A percentile compares a stretch with the other conserved stretches of the same genome.
Evolutionary conservation across 768 basidiomycete species (phyloP).

Genomic region (Candolleomyces aberdarensis): DNA sequence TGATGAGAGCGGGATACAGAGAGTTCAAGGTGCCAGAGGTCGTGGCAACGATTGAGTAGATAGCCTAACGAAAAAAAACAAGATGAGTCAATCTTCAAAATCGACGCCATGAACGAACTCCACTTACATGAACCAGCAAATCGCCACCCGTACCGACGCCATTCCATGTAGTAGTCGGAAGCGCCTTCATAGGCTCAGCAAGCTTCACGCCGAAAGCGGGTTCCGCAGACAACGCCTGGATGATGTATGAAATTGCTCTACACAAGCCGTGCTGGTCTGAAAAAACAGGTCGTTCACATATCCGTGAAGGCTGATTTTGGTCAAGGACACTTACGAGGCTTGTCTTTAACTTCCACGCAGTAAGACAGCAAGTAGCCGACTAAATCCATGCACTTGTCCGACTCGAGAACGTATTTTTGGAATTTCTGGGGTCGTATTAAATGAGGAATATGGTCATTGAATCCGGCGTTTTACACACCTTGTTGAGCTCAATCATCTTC

Average conservation of each 20-base stretch:
- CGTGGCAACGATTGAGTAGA: conserved; percentile 87
- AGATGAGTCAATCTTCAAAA: background rate
- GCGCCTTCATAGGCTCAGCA: conserved; percentile 56
- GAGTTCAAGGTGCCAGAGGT: conserved; percentile 80
- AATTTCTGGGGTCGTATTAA: conserved; percentile 66
- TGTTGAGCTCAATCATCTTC: conserved; percentile 92
- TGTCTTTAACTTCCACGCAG: conserved; percentile 88
- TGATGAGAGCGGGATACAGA: conserved; percentile 89
- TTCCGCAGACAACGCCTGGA: conserved; percentile 90
- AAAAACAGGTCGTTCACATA: background rate
- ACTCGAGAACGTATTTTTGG: conserved; percentile 74
- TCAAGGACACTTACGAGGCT: conserved; percentile 62
- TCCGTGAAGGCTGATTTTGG: background rate
- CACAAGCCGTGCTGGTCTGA: conserved; percentile 90
- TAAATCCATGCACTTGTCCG: conserved; percentile 74
- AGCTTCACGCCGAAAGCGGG: conserved; percentile 71
- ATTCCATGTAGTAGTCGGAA: conserved; percentile 76
- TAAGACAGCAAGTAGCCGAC: conserved; percentile 78
- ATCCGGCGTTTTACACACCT: conserved; percentile 41
- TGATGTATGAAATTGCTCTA: conserved; percentile 84
- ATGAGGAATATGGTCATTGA: conserved; percentile 1
- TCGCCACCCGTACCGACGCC: conserved; percentile 74
- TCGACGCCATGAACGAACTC: background rate
- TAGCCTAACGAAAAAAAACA: conserved; percentile 46
- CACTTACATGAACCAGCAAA: conserved; percentile 79